Conservation (phyloP, 208 protist genomes). For the Naegleria fowleri region DNA sequence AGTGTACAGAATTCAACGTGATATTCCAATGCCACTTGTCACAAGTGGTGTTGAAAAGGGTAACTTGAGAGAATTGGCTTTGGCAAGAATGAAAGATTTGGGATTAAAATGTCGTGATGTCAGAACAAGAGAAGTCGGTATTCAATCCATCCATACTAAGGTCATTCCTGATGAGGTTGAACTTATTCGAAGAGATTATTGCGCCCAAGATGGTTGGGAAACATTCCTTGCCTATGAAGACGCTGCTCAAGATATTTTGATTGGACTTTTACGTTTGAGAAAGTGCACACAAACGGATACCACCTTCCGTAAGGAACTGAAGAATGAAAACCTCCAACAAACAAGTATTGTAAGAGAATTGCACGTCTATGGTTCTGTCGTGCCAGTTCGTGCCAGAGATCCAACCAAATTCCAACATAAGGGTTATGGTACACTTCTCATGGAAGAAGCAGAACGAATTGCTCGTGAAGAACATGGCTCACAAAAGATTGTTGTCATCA, state of each 20-base stretch:
- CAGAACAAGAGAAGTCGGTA: slow-evolving; percentile 77
- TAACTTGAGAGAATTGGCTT: slow-evolving; percentile 92
- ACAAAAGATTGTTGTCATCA: slow-evolving; percentile 89
- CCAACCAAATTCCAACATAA: slow-evolving; percentile 87
- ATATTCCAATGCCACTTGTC: slow-evolving; percentile 97
- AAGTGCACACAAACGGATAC: slow-evolving; percentile 20
- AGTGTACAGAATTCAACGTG: slow-evolving; percentile 93
- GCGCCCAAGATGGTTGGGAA: slow-evolving; percentile 75
- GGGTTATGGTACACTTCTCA: slow-evolving; percentile 88
- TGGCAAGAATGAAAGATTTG: slow-evolving; percentile 71
- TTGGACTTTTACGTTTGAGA: slow-evolving; percentile 60
- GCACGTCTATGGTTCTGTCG: slow-evolving; percentile 79
- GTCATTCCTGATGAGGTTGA: slow-evolving; percentile 51
- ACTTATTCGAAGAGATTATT: slow-evolving; percentile 71
- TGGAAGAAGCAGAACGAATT: slow-evolving; percentile 90
- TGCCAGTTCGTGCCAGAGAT: slow-evolving; percentile 53
- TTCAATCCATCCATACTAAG: slow-evolving; percentile 17
- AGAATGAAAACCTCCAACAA: neutral
- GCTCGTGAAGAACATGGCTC: slow-evolving; percentile 73
- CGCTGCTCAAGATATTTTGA: slow-evolving; percentile 70
- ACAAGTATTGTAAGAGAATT: slow-evolving; percentile 64
- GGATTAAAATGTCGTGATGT: slow-evolving; percentile 85
- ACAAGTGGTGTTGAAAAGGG: slow-evolving; percentile 89
- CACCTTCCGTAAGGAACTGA: slow-evolving; percentile 21
- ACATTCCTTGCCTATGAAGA: slow-evolving; percentile 85